phyloP scores from a whole-genome alignment of 2,329 filamentous ascomycete species.

The Fusarium sp. region DNA sequence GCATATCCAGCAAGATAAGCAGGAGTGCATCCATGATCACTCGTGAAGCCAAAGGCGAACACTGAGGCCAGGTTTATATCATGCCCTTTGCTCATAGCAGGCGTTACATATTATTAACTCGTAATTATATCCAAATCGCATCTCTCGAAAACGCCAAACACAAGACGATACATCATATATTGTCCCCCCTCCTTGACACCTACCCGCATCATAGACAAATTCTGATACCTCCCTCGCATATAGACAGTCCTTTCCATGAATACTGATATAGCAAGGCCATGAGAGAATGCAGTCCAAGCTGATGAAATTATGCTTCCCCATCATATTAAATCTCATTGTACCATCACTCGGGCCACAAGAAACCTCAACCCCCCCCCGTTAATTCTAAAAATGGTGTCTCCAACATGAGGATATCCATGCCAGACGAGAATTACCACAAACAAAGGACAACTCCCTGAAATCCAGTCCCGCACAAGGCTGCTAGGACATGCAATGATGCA shows the following conservation, averaged over 20 bases:
- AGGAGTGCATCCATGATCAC: too few species aligned
- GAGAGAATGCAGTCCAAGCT: background rate
- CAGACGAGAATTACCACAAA: conserved; percentile 18
- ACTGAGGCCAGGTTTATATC: background rate
- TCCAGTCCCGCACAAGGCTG: conserved; percentile 15
- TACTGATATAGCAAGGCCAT: background rate
- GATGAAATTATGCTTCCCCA: background rate
- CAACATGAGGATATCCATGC: conserved; percentile 19
- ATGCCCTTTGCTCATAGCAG: conserved; percentile 11
- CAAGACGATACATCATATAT: conserved; percentile 6
- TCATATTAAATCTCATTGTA: conserved; percentile 17
- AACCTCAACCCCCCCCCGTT: conserved; percentile 4
- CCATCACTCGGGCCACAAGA: background rate
- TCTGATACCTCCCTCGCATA: background rate
- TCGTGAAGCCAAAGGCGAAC: background rate
- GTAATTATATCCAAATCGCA: conserved; percentile 33
- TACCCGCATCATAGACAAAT: conserved; percentile 7
- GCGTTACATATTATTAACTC: conserved; percentile 38
- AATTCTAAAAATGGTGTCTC: conserved; percentile 24
- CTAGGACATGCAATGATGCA: conserved; percentile 25
- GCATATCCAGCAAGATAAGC: too few species aligned
- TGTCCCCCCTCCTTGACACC: conserved; percentile 3
- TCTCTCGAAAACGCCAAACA: conserved; percentile 22
- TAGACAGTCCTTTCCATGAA: background rate
- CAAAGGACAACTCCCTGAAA: conserved; percentile 24